Evolutionary conservation across 345 rosid genomes (phyloP).

Genomic region (Populus deltoides): DNA sequence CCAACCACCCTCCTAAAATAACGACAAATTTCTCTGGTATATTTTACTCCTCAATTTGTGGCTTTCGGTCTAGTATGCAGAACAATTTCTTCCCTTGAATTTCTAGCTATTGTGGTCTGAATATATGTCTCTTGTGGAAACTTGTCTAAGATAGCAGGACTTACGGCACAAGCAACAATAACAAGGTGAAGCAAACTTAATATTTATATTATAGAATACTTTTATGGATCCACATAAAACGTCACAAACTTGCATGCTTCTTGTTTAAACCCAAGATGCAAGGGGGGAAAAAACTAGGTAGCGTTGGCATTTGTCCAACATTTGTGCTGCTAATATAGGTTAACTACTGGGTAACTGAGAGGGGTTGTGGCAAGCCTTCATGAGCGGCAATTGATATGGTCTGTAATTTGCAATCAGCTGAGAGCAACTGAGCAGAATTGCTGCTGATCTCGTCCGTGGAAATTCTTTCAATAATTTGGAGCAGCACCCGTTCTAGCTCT

Average conservation of each 20-base stretch:
- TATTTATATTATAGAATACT: not conserved
- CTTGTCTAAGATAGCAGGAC: too few relatives aligned
- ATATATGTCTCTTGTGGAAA: too few relatives aligned
- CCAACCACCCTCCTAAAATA: too few relatives aligned
- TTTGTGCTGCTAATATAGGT: not conserved
- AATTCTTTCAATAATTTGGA: slow-evolving; percentile 32
- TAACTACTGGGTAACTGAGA: slow-evolving; percentile 41
- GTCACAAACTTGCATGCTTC: not conserved
- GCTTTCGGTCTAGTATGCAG: too few relatives aligned
- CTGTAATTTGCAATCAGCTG: slow-evolving; percentile 54
- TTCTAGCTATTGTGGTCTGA: too few relatives aligned
- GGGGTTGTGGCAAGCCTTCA: slow-evolving; percentile 36
- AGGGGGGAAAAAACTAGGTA: not conserved
- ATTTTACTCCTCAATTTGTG: too few relatives aligned
- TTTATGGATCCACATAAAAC: not conserved
- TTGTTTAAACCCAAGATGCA: not conserved
- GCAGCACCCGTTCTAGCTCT: slow-evolving; percentile 45
- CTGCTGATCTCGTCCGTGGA: slow-evolving; percentile 8
- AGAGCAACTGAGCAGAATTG: slow-evolving; percentile 18
- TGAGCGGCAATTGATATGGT: slow-evolving; percentile 28
- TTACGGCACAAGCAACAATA: too few relatives aligned
- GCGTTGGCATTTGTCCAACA: not conserved
- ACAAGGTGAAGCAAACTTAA: too few relatives aligned
- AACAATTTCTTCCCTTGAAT: too few relatives aligned
- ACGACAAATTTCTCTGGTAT: too few relatives aligned